These are phyloP conservation scores for Nitzschia putrida DNA, from an alignment of 108 stramenopile species.

Conservation along the genomic window DNA sequence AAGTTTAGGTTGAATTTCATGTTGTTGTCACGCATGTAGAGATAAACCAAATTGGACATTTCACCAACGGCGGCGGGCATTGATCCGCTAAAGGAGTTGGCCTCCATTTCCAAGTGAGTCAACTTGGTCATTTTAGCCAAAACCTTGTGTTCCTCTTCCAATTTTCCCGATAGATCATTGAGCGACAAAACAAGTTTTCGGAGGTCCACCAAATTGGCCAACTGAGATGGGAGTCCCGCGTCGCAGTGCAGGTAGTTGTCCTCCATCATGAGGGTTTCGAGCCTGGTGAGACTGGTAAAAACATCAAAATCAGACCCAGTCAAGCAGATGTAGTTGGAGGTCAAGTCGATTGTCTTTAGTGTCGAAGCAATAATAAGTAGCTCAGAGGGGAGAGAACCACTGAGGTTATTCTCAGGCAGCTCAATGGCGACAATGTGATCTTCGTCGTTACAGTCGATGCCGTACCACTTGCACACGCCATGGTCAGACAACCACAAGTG, in stretches of 20 bases:
- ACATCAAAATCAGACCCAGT: conserved; percentile 24
- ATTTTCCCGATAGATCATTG: conserved; percentile 50
- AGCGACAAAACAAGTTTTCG: conserved; percentile 44
- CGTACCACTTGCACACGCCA: conserved; percentile 52
- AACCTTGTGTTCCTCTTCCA: conserved; percentile 25
- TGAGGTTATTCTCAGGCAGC: conserved; percentile 39
- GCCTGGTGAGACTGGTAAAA: conserved; percentile 28
- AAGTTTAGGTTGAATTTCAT: conserved; percentile 42
- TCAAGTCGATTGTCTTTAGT: conserved; percentile 33
- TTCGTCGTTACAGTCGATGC: conserved; percentile 41
- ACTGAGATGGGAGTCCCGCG: conserved; percentile 38
- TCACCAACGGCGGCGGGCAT: conserved; percentile 38
- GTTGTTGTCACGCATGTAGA: conserved; percentile 56
- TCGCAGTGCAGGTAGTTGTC: conserved; percentile 53
- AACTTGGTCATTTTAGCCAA: conserved; percentile 36
- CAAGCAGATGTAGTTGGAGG: conserved; percentile 47
- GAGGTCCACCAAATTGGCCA: conserved; percentile 28
- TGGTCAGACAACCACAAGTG: conserved; percentile 39
- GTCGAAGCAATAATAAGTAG: conserved; percentile 32
- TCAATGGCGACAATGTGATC: conserved; percentile 33
- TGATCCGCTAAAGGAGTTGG: conserved; percentile 47
- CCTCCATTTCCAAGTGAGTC: conserved; percentile 58
- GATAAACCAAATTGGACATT: conserved; percentile 43
- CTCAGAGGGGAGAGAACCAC: conserved; percentile 47
- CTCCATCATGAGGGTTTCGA: conserved; percentile 48